Evolutionary conservation across 163 green algal genomes (phyloP).

Genomic region (Scenedesmus sp.): DNA sequence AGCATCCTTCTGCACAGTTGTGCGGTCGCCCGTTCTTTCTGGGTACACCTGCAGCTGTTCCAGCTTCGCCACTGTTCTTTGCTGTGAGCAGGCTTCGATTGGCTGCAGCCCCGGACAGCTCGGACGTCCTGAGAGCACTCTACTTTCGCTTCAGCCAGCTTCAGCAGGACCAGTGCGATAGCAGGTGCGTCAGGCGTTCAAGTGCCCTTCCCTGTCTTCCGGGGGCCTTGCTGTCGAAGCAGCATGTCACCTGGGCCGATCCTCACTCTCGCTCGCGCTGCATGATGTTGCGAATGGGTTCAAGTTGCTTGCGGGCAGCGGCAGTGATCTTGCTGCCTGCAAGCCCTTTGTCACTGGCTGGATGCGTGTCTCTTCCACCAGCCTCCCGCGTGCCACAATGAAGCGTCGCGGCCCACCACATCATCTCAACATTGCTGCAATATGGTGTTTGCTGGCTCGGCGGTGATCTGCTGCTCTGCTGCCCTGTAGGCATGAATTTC

Average conservation of each 20-base stretch:
- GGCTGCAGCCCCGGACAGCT: background rate
- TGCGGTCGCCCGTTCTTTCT: background rate
- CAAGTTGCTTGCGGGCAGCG: background rate
- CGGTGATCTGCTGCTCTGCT: background rate
- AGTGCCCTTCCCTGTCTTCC: background rate
- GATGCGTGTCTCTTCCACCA: background rate
- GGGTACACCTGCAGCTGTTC: background rate
- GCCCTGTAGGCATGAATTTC: slow-evolving; percentile 35
- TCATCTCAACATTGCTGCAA: background rate
- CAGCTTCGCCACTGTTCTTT: background rate
- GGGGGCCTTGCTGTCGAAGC: background rate
- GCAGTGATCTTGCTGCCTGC: background rate
- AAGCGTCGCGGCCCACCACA: background rate
- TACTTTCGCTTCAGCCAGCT: background rate
- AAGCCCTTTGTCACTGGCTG: background rate
- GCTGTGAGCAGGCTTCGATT: background rate
- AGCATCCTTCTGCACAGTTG: background rate
- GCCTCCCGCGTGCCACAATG: background rate
- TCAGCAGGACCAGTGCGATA: background rate
- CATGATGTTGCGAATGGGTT: background rate
- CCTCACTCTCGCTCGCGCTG: background rate
- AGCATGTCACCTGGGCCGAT: background rate
- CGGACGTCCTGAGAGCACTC: background rate
- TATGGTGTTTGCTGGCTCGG: background rate
- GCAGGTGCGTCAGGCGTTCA: slow-evolving; percentile 3